phyloP scores from a whole-genome alignment of 73 alveolate genomes.

The Uronychia setigera region DNA sequence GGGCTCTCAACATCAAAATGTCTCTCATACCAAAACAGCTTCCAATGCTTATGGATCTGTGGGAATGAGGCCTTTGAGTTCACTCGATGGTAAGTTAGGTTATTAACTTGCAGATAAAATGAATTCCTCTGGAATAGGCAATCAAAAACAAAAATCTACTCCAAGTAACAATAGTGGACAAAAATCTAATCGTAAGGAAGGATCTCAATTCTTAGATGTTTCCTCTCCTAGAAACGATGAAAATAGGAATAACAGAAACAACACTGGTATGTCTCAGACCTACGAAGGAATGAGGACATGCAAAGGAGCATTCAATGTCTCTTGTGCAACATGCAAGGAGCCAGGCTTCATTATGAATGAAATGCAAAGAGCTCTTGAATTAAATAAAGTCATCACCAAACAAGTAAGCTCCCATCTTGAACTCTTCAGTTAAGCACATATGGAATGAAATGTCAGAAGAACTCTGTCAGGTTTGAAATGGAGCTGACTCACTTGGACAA shows the following conservation, averaged over 20 bases:
- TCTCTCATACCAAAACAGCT: background rate
- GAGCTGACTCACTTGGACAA: conserved; percentile 60
- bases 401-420: too few species aligned
- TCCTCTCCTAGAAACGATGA: background rate
- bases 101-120: background rate
- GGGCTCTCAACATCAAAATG: too few species aligned
- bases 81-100: background rate
- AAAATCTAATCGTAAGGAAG: background rate
- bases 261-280: conserved; percentile 4
- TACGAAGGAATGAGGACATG: conserved; percentile 45
- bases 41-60: background rate
- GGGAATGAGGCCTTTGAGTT: background rate
- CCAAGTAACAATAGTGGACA: background rate
- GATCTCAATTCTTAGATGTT: background rate
- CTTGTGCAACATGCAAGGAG: conserved; percentile 58
- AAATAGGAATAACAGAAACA: background rate
- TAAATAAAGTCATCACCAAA: conserved; percentile 25
- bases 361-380: conserved; percentile 51
- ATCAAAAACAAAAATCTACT: background rate
- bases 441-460: conserved; percentile 51
- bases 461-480: conserved; percentile 60
- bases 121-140: background rate
- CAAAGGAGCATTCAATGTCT: conserved; percentile 60
- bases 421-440: too few species aligned
- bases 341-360: conserved; percentile 48